Base-by-base conservation (phyloP, 495 filamentous ascomycete genomes). In the Hypomontagnella monticulosa region DNA sequence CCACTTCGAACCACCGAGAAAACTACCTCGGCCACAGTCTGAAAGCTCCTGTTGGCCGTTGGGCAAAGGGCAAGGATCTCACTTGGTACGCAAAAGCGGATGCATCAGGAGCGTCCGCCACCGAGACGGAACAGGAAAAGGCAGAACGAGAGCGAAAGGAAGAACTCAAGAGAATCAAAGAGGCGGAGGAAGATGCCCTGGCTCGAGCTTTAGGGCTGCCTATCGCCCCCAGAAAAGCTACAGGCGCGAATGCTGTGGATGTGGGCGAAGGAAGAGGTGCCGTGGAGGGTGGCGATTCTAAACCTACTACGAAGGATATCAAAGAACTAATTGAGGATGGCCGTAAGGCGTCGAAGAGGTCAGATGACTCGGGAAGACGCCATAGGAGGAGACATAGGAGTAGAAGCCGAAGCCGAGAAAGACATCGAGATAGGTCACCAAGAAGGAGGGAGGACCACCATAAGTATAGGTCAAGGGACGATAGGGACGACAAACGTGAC, bases 1-100 rank as follows among this genome's bases (percentile, higher is more conserved):
- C 93, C 69, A 85, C 83, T 49, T 93, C 92, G 37, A 77, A 83
- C 38, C 93, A 97, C 69, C 92, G 95, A 68, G 94, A 99, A 73
- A 97, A 99, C 76, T 99, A 99, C 75, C 89, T 99, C 0, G 95
- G 96, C 40, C 95, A 99, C 75, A 96, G 91, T 18, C 73, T 99
- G 50, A 99, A 96, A 87, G 95, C 95, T 70, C 89, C 95, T 0
- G 96, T 98, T 9, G 95, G 95, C 9, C 91, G 95, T 48, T 99
- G 96, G 95, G 93, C 97, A 67, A 91, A 95, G 66, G 86, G 87
- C n/a, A 85, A 85, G 56, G 94, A 99, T 67, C 80, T 97, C 4
- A 81, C 74, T 38, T 98, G 95, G 95, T 98, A 98, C 66, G 87
- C 93, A 3, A 94, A 91, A 73, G 81, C 79, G 11, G 85, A 92